A percentile compares a stretch with the other conserved stretches of the same genome.
Conservation (phyloP, 768 basidiomycete species). For the Boletus coccyginus region DNA sequence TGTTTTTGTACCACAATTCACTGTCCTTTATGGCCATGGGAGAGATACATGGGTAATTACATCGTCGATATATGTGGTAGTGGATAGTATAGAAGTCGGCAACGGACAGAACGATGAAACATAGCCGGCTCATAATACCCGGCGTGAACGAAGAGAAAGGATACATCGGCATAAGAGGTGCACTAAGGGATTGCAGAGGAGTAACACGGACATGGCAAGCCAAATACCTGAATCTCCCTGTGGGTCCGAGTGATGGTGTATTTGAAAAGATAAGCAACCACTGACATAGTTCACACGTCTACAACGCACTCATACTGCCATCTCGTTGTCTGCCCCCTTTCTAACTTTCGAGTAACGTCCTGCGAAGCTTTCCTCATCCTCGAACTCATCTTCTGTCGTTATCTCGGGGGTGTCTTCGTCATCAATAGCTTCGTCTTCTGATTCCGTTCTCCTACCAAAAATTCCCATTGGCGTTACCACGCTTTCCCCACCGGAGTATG, state of each 20-base stretch:
- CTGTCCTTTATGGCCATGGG: background rate
- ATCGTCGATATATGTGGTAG: slow-evolving; percentile 26
- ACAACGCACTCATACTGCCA: slow-evolving; percentile 27
- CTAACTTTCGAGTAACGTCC: slow-evolving; percentile 69
- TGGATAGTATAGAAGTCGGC: slow-evolving; percentile 21
- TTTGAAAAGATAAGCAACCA: slow-evolving; percentile 1
- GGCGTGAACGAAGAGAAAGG: slow-evolving; percentile 6
- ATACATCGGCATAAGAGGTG: slow-evolving; percentile 3
- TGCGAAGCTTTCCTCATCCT: slow-evolving; percentile 58
- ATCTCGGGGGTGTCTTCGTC: slow-evolving; percentile 49
- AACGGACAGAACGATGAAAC: slow-evolving; percentile 4
- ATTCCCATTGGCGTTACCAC: slow-evolving; percentile 46
- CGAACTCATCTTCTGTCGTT: slow-evolving; percentile 76
- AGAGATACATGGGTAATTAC: slow-evolving; percentile 19
- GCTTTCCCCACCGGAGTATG: slow-evolving; percentile 75
- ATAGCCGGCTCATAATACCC: slow-evolving; percentile 4
- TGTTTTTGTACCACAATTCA: background rate
- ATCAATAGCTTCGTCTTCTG: slow-evolving; percentile 44
- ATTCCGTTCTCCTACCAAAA: slow-evolving; percentile 29
- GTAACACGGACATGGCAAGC: slow-evolving; percentile 3
- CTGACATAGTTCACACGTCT: slow-evolving; percentile 9
- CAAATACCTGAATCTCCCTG: slow-evolving; percentile 20
- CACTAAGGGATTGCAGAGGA: slow-evolving; percentile 2
- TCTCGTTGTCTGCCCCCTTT: slow-evolving; percentile 39
- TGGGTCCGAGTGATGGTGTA: slow-evolving; percentile 16